Evolutionary conservation across 768 basidiomycete genomes (phyloP), one percentile per base, ranked within the genome.

Genomic region (Tylopilus plumbeoviolaceoides): DNA sequence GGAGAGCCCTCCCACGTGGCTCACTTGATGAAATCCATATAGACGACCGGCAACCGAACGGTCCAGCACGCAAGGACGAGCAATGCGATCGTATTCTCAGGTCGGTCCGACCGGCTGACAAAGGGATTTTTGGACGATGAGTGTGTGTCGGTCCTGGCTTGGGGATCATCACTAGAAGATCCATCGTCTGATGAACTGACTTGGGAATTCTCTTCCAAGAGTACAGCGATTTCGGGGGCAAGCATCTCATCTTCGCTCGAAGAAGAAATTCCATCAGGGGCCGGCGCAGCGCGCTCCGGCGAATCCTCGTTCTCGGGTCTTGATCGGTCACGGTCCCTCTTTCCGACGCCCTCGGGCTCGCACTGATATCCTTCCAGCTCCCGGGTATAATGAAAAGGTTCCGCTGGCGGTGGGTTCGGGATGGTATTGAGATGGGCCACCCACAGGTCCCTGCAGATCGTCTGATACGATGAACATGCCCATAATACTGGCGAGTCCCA

Each of bases 401-500:
- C 89, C 14, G 82, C 70, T 10, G 80, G 76, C 0, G 81, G 82
- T 10, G 83, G 82, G 38, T 74, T 70, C 7, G 81, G 79, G 15
- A 89, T 70, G 17, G 86, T 71, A 41, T 73, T 73, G n/a, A 93
- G 72, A 68, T 91, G 78, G 4, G 90, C 71, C 1, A 82, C 78
- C 91, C 91, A 93, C n/a, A 89, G 52, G 61, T 93, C 91, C 59
- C 83, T 78, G 64, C 89, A 92, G 27, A 90, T 70, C 21, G 78
- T 69, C 91, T 93, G 50, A 14, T 18, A 42, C 45, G 23, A 39
- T 59, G 12, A 44, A 55, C 18, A 61, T n/a, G 8, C 41, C 17
- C 25, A 52, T 40, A 41, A 53, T 35, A n/a, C 36, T 7, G 17
- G n/a, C 30, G 48, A 48, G 36, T 7, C 17, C 7, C n/a, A 38